These are phyloP conservation scores for Termitomyces sp. DNA, from an alignment of 768 basidiomycete genomes.

Conservation along the genomic window DNA sequence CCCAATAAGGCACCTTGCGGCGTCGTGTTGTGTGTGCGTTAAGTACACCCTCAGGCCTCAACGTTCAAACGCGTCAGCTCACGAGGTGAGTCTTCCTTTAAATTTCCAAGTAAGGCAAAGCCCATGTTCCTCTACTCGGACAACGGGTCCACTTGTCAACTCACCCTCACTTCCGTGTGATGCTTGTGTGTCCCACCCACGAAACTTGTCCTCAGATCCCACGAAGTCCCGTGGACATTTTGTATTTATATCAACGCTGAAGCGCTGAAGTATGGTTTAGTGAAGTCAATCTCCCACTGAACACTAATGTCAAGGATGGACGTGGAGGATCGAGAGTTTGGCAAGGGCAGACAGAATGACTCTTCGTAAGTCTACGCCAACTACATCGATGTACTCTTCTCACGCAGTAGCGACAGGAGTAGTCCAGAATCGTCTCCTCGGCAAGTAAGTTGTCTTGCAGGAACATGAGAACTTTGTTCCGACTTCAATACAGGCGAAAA, in stretches of 20 bases:
- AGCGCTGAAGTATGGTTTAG: background rate
- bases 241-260: background rate
- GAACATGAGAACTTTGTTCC: background rate
- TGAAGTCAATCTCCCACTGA: background rate
- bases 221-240: background rate
- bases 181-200: conserved; percentile 7
- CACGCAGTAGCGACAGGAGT: conserved; percentile 33
- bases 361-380: conserved; percentile 31
- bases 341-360: conserved; percentile 34
- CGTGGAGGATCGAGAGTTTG: conserved; percentile 30
- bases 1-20: background rate
- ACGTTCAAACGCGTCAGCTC: background rate
- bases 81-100: background rate
- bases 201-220: background rate
- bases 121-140: background rate
- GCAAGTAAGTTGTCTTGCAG: conserved; percentile 29
- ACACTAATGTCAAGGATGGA: conserved; percentile 12
- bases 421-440: conserved; percentile 55
- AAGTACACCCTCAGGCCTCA: too few relatives aligned
- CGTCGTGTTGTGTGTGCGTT: too few relatives aligned
- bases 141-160: background rate
- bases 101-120: conserved; percentile 2
- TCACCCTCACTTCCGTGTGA: conserved; percentile 1
- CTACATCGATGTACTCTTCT: background rate
- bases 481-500: conserved; percentile 31